Percentiles rank a stretch among this genome's conserved stretches.
These are phyloP conservation scores for Filobasidium wieringae DNA, from an alignment of 768 basidiomycete genomes.

Conservation along the genomic window DNA sequence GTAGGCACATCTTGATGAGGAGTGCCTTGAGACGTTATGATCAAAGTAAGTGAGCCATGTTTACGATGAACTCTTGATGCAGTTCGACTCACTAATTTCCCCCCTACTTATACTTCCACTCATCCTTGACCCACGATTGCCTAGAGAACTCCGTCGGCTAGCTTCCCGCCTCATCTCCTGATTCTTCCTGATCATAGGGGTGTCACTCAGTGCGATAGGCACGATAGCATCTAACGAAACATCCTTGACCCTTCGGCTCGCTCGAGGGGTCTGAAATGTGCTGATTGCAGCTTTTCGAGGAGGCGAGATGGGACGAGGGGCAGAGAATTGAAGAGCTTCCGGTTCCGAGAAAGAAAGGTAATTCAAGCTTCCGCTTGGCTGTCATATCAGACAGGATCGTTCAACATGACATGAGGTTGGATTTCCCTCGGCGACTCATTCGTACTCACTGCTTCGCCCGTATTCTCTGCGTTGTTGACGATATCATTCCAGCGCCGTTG, in stretches of 20 bases:
- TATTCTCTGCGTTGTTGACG: not conserved
- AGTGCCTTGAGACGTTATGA: slow-evolving; percentile 19
- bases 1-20: slow-evolving; percentile 29
- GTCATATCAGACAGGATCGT: not conserved
- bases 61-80: not conserved
- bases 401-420: not conserved
- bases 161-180: slow-evolving; percentile 27
- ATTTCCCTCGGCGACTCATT: not conserved
- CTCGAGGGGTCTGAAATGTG: slow-evolving; percentile 11
- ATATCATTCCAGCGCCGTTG: slow-evolving; percentile 17
- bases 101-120: slow-evolving; percentile 32
- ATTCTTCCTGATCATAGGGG: slow-evolving; percentile 34
- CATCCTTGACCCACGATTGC: slow-evolving; percentile 29
- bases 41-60: slow-evolving; percentile 8
- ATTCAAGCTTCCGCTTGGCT: not conserved
- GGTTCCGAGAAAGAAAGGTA: slow-evolving; percentile 1
- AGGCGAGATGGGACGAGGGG: slow-evolving; percentile 16
- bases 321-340: not conserved
- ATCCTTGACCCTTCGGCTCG: slow-evolving; percentile 8
- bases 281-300: slow-evolving; percentile 19
- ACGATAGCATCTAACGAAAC: slow-evolving; percentile 22
- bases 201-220: slow-evolving; percentile 32
- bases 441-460: not conserved
- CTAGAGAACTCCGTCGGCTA: slow-evolving; percentile 27
- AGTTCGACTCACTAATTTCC: slow-evolving; percentile 32